A percentile compares a stretch with the other conserved stretches of the same genome.
Evolutionary conservation across 441 rosid species (phyloP).

Genomic region (Omphalea diandra): DNA sequence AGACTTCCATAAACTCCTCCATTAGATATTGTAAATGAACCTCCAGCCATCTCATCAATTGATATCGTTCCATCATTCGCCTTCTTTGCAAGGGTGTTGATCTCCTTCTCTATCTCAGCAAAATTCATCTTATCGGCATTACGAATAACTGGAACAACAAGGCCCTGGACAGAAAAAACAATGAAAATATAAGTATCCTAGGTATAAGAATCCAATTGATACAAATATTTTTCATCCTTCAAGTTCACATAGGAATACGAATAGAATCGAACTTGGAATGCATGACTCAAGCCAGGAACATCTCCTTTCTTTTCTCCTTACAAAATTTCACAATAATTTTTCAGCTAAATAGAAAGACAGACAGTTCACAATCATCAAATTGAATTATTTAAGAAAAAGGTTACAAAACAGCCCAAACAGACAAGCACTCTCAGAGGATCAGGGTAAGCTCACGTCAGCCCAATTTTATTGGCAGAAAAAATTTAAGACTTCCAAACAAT

Average conservation of each 20-base stretch:
- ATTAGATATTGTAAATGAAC: conserved; percentile 91
- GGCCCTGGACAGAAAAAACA: conserved; percentile 58
- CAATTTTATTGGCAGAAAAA: too few relatives aligned
- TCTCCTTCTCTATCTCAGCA: conserved; percentile 90
- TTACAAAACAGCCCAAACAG: background rate
- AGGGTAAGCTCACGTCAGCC: background rate
- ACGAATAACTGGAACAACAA: conserved; percentile 93
- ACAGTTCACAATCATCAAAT: background rate
- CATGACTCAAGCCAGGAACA: background rate
- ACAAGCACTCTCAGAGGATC: background rate
- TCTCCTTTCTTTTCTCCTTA: background rate
- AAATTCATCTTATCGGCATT: conserved; percentile 80
- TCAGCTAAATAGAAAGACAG: background rate
- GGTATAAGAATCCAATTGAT: background rate
- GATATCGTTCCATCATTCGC: conserved; percentile 90
- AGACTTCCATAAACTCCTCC: conserved; percentile 99
- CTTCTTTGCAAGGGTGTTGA: conserved; percentile 86
- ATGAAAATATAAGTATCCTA: background rate
- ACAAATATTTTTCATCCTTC: background rate
- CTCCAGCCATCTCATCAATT: conserved; percentile 99
- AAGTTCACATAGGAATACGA: background rate
- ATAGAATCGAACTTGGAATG: background rate
- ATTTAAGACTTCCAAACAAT: background rate
- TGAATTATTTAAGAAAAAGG: background rate
- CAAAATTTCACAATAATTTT: background rate